Evolutionary conservation across 2,329 filamentous ascomycete genomes (phyloP).

Genomic region (Cercospora nicotianae): DNA sequence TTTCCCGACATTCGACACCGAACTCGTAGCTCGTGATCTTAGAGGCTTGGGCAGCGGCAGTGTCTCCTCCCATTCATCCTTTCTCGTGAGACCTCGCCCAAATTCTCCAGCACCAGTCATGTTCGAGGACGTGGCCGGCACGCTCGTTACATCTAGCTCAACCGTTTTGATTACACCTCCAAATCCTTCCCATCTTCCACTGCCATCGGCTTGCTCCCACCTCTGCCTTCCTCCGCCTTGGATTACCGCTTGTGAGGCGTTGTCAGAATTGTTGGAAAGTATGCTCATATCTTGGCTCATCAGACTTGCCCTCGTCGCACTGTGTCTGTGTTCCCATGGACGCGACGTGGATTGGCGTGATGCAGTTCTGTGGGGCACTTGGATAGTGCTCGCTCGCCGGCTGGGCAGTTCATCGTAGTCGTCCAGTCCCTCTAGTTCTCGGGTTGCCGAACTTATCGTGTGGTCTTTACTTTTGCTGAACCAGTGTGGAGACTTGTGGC

Average conservation of each 20-base stretch:
- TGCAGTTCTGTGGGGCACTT: neutral
- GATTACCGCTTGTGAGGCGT: constrained; percentile 2
- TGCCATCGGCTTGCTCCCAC: constrained; percentile 16
- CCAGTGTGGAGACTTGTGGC: constrained; percentile 8
- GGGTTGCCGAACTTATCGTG: constrained; percentile 2
- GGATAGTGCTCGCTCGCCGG: constrained; percentile 6
- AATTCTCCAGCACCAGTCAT: constrained; percentile 14
- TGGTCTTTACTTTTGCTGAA: constrained; percentile 12
- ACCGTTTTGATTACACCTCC: constrained; percentile 22
- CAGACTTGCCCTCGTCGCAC: neutral
- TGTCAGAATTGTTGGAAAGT: neutral
- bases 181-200: constrained; percentile 20
- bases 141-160: constrained; percentile 19
- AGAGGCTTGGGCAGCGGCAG: neutral
- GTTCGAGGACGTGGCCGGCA: constrained; percentile 8
- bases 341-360: neutral
- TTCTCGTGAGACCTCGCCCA: constrained; percentile 18
- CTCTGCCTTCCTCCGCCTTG: constrained; percentile 18
- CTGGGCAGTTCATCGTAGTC: constrained; percentile 8
- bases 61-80: constrained; percentile 17
- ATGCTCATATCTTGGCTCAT: constrained; percentile 14
- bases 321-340: neutral
- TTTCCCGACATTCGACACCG: neutral
- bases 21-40: neutral
- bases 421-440: constrained; percentile 6